phyloP scores from a whole-genome alignment of 2,329 filamentous ascomycete genomes.

The Coleophoma crateriformis region DNA sequence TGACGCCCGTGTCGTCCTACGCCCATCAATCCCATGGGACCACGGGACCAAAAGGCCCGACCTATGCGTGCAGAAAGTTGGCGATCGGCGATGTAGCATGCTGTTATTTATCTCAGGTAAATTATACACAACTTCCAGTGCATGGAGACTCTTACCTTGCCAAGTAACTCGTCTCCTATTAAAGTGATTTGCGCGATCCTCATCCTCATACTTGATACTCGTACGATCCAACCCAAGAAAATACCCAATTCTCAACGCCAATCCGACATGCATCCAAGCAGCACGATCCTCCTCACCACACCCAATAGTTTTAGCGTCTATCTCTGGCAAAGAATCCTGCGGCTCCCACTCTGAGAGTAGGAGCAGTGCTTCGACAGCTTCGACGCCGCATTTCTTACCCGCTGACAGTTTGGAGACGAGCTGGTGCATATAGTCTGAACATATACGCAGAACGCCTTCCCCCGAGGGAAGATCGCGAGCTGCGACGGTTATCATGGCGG shows the following conservation, averaged over 20 bases:
- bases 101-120: conserved; percentile 14
- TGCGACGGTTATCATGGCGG: conserved; percentile 62
- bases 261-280: conserved; percentile 70
- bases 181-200: conserved; percentile 50
- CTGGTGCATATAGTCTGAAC: conserved; percentile 62
- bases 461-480: conserved; percentile 64
- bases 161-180: conserved; percentile 61
- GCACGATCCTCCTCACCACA: conserved; percentile 68
- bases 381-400: conserved; percentile 59
- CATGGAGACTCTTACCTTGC: conserved; percentile 42
- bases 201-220: conserved; percentile 54
- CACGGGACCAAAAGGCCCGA: conserved; percentile 67
- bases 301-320: conserved; percentile 48
- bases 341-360: conserved; percentile 63
- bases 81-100: conserved; percentile 53
- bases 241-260: conserved; percentile 63
- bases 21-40: conserved; percentile 60
- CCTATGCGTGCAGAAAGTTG: conserved; percentile 65
- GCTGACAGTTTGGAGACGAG: conserved; percentile 61
- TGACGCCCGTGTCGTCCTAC: conserved; percentile 22
- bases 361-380: conserved; percentile 63
- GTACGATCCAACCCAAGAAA: conserved; percentile 66
- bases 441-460: conserved; percentile 55
- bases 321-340: conserved; percentile 13
- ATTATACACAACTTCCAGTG: too few relatives aligned